Percentiles rank a stretch among this genome's conserved stretches.
These are phyloP conservation scores for Pelargonium citronellum DNA, from an alignment of 441 rosid species.

Conservation along the genomic window DNA sequence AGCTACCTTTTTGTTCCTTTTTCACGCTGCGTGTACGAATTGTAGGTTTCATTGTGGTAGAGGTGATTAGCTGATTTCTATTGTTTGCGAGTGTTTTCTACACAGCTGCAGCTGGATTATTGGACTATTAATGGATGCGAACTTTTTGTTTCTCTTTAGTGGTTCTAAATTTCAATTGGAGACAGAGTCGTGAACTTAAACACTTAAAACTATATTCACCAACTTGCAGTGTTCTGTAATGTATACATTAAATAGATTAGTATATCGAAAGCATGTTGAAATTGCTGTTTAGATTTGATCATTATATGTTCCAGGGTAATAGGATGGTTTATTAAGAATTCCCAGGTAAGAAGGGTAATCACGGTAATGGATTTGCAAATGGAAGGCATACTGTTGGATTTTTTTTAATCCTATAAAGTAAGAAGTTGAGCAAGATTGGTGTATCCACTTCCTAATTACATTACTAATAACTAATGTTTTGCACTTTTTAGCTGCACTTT, in stretches of 20 bases:
- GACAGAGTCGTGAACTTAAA: neutral
- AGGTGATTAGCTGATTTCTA: neutral
- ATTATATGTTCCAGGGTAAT: neutral
- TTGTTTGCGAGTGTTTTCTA: neutral
- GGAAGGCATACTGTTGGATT: neutral
- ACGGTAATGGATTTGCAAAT: neutral
- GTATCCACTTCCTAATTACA: neutral
- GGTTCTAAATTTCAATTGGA: neutral
- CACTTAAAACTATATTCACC: neutral
- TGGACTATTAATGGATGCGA: neutral
- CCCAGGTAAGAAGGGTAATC: neutral
- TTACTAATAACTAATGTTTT: neutral
- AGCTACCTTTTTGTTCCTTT: neutral
- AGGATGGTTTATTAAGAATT: neutral
- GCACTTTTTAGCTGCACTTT: slow-evolving; percentile 1
- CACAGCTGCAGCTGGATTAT: neutral
- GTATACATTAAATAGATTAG: neutral
- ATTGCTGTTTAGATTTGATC: neutral
- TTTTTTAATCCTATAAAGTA: neutral
- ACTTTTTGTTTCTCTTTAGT: neutral
- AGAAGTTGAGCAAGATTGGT: neutral
- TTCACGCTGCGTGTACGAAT: neutral
- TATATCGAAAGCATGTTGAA: neutral
- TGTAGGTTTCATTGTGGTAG: neutral
- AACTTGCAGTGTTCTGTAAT: slow-evolving; percentile 1